Evolutionary conservation across 768 basidiomycete species (phyloP), one percentile per base, ranked within the genome.

Genomic region (Pholiota molesta): DNA sequence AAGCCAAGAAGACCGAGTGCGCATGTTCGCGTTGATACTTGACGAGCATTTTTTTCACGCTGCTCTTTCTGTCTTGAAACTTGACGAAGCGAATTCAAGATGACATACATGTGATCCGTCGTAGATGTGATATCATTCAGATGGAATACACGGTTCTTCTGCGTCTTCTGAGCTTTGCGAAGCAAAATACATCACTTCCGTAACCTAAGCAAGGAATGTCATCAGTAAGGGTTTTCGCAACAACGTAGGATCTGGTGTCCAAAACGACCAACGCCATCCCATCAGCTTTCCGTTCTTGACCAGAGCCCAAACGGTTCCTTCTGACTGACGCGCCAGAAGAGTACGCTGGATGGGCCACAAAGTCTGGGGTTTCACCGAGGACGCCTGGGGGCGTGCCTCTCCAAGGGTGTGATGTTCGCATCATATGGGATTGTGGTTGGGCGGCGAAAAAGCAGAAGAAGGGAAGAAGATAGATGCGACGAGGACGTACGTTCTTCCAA

Each of bases 201-300:
- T 37, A 37, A 37, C 35, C 35, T 37, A 37, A 16, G 14, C n/a
- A 44, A 44, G 7, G 14, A 11, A 17, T 40, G 14, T 16, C n/a
- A 40, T 40, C 39, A 40, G 31, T 7, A 31, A 31, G 31, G 31
- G 6, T 31, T 14, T 23, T 49, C 16, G n/a, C 3, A 49, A 13
- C 47, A 11, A 26, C 28, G 23, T 8, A 26, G 13, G 2, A 26
- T 37, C 35, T 37, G 5, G 6, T 11, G 10, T 37, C 9, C 23
- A 23, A 26, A 44, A 4, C 17, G 17, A 21, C n/a, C n/a, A 26
- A 23, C 47, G 47, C 21, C 8, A 54, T 26, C 39, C 61, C 62
- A 62, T 69, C 68, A 69, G 68, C 64, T 69, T 69, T 69, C 68
- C 68, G 68, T 69, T 69, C 68, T 69, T 66, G 68, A 69, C 68